phyloP scores from a whole-genome alignment of 352 stramenopile genomes.

The Pythium phragmiticola region DNA sequence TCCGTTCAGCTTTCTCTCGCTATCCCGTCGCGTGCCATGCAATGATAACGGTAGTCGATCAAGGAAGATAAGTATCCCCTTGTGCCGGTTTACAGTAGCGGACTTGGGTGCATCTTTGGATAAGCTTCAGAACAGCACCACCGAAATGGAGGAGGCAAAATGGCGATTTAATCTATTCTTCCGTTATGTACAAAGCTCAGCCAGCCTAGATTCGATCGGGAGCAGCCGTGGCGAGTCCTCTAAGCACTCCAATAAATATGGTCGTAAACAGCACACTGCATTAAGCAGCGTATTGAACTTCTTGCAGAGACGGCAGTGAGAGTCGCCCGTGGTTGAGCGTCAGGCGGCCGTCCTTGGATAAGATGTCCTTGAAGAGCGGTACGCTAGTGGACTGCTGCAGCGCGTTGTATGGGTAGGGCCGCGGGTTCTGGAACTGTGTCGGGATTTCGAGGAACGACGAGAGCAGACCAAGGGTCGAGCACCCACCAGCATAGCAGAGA shows the following conservation, averaged over 20 bases:
- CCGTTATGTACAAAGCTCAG: too few species aligned
- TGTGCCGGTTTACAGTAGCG: too few species aligned
- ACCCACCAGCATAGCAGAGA: slow-evolving; percentile 42
- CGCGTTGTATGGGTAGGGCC: slow-evolving; percentile 24
- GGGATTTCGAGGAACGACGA: slow-evolving; percentile 52
- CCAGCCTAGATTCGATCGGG: not conserved
- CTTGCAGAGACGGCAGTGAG: slow-evolving; percentile 32
- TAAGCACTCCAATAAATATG: too few species aligned
- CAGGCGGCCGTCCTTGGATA: slow-evolving; percentile 19
- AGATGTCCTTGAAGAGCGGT: slow-evolving; percentile 31
- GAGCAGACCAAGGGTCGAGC: slow-evolving; percentile 43
- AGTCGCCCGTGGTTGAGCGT: slow-evolving; percentile 29
- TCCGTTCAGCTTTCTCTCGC: too few species aligned
- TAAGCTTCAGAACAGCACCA: too few species aligned
- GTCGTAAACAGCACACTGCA: not conserved
- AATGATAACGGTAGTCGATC: too few species aligned
- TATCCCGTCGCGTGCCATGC: too few species aligned
- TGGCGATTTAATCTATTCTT: too few species aligned
- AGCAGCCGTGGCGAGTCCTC: not conserved
- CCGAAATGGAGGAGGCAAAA: too few species aligned
- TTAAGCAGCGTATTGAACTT: slow-evolving; percentile 18
- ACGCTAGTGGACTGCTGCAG: slow-evolving; percentile 34
- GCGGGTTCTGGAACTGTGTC: slow-evolving; percentile 16
- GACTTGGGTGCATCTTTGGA: too few species aligned
- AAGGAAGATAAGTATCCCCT: too few species aligned